Evolutionary conservation across 345 rosid species (phyloP), one percentile per base, ranked within the genome.

Genomic region (Populus nigra): DNA sequence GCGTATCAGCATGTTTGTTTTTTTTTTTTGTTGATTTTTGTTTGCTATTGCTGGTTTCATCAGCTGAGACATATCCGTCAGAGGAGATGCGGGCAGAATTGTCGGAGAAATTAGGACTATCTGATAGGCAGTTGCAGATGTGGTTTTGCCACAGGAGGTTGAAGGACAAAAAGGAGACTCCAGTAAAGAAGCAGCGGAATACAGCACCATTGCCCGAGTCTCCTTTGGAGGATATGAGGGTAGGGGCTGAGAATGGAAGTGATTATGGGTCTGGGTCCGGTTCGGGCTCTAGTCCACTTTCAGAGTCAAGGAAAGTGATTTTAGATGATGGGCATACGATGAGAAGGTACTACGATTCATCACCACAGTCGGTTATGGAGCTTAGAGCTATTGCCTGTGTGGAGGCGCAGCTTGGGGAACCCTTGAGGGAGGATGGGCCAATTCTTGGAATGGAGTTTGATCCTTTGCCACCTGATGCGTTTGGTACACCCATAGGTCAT

Each of bases 101-200:
- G 53, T 94, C 99, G 1, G 91, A 90, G 83, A 92, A 89, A 80
- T 88, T 94, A 70, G 96, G 95, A 57, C 90, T 96, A 45, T 71
- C 97, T 27, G 99, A 96, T 84, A 92, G 99, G 84, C 99, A 96
- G 78, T 86, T 96, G 80, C 99, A 96, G 94, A 96, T 96, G 98
- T 96, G 99, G 99, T 96, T 96, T 84, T 96, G 99, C 72, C 99
- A 96, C 85, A 86, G 99, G 88, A 83, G 99, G 81, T 81, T 96
- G 79, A 96, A 94, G 86, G 98, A 96, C 80, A 94, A 90, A 86
- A 96, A 90, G 83, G 97, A 84, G 73, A 83, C 77, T 66, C 87
- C 90, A 3, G 39, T 80, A 4, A 89, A 90, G 84, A 94, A 83
- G 75, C 87, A 77, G 3, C 89, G 74, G 2, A 91, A 89, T 80